A percentile compares a stretch with the other conserved stretches of the same genome.
Evolutionary conservation across 106 monocot genomes (phyloP).

Genomic region (Gastrodia elata): DNA sequence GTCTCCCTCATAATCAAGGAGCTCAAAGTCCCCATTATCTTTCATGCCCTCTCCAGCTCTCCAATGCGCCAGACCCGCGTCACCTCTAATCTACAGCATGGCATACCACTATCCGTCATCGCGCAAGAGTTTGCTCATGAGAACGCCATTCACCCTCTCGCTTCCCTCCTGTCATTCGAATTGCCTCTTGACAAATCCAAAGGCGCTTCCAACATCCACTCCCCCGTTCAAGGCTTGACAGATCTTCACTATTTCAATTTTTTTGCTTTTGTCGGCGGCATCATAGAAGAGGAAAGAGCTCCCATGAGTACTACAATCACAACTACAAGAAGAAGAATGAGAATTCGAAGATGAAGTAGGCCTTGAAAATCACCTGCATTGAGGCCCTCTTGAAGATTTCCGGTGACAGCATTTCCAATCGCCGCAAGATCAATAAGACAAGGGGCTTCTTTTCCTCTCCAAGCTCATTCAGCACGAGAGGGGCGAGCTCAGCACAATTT

Average conservation of each 20-base stretch:
- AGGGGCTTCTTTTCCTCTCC: no score
- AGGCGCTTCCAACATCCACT: slow-evolving; percentile 54
- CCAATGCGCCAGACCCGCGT: slow-evolving; percentile 71
- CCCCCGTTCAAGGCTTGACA: slow-evolving; percentile 35
- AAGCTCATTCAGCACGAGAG: no score
- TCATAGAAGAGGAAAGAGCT: slow-evolving; percentile 36
- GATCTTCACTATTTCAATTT: neutral
- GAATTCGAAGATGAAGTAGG: no score
- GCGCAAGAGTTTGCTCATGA: no score
- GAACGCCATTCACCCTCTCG: slow-evolving; percentile 62
- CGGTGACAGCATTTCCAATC: no score
- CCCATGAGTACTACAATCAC: slow-evolving; percentile 36
- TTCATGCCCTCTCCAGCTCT: slow-evolving; percentile 64
- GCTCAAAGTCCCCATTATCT: slow-evolving; percentile 52
- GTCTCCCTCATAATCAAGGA: slow-evolving; percentile 59
- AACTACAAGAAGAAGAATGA: slow-evolving; percentile 37
- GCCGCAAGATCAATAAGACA: no score
- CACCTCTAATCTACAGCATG: slow-evolving; percentile 61
- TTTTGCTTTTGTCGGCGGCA: neutral
- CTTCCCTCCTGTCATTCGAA: slow-evolving; percentile 74
- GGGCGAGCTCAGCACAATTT: no score
- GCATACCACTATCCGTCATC: slow-evolving; percentile 32
- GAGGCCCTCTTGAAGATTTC: no score
- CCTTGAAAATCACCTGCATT: no score
- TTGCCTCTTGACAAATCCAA: slow-evolving; percentile 67